Conservation (phyloP, 345 rosid species). For the Iberis pinnata region DNA sequence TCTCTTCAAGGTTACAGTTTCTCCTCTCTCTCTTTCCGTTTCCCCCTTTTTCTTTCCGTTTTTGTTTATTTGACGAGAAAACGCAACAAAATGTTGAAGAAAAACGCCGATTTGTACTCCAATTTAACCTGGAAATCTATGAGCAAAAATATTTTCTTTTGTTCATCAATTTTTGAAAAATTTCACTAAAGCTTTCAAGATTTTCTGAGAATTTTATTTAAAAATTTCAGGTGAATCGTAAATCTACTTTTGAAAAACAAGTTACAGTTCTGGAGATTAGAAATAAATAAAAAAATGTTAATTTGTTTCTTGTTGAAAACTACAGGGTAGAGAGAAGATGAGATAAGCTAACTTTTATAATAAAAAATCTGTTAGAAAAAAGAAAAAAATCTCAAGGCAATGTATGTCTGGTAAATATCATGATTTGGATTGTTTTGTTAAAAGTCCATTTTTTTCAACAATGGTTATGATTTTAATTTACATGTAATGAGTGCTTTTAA, state of each 20-base stretch:
- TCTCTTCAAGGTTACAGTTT: constrained; percentile 35
- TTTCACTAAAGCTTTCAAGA: constrained; percentile 17
- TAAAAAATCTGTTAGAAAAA: too few relatives aligned
- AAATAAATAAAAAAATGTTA: constrained; percentile 7
- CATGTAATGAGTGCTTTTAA: constrained; percentile 32
- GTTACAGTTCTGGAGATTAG: too few relatives aligned
- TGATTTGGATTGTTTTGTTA: constrained; percentile 41
- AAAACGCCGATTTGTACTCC: neutral
- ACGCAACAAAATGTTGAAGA: neutral
- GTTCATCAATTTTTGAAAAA: too few relatives aligned
- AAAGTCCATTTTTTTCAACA: constrained; percentile 17
- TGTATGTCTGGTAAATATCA: constrained; percentile 34
- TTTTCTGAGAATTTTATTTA: neutral
- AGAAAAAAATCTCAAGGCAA: constrained; percentile 24
- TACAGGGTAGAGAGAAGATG: constrained; percentile 25
- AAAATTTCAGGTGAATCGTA: too few relatives aligned
- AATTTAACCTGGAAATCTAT: too few relatives aligned
- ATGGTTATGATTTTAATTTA: constrained; percentile 32
- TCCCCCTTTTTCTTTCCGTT: neutral
- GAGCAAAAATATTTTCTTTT: too few relatives aligned
- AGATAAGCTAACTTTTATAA: constrained; percentile 30
- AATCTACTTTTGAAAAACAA: too few relatives aligned
- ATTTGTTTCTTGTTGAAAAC: constrained; percentile 18
- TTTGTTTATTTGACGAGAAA: constrained; percentile 27
- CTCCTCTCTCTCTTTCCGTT: neutral